Evolutionary conservation across 192 early-diverging fungal species (phyloP).

Genomic region (Chytriomyces sp.): DNA sequence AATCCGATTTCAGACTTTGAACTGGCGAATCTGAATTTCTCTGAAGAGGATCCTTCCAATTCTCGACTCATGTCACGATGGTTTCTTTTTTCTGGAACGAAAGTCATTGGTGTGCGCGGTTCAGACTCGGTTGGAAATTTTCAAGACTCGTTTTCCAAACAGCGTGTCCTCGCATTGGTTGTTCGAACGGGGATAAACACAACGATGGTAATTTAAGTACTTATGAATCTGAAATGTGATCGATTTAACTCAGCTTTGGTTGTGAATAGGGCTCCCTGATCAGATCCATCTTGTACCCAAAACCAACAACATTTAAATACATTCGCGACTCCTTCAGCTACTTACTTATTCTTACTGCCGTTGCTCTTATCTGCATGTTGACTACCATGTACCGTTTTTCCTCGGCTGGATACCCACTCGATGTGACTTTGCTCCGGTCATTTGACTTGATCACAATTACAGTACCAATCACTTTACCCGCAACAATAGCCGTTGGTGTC

Average conservation of each 20-base stretch:
- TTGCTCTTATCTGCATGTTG: constrained; percentile 87
- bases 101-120: constrained; percentile 79
- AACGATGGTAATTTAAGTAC: constrained; percentile 65
- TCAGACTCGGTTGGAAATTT: constrained; percentile 43
- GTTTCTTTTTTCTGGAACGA: constrained; percentile 92
- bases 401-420: constrained; percentile 66
- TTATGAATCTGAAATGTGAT: not conserved
- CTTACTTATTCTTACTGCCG: constrained; percentile 84
- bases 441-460: constrained; percentile 96
- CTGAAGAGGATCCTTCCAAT: constrained; percentile 67
- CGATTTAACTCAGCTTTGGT: not conserved
- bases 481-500: constrained; percentile 97
- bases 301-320: constrained; percentile 95
- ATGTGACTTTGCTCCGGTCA: constrained; percentile 84
- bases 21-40: constrained; percentile 67
- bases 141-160: constrained; percentile 3
- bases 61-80: constrained; percentile 79
- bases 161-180: constrained; percentile 79
- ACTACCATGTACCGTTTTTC: constrained; percentile 89
- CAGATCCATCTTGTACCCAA: constrained; percentile 95
- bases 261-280: constrained; percentile 75
- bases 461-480: constrained; percentile 94
- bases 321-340: constrained; percentile 98
- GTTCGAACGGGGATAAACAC: constrained; percentile 95
- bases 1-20: constrained; percentile 71